Conservation (phyloP, 345 rosid species). For the Hirschfeldia incana region DNA sequence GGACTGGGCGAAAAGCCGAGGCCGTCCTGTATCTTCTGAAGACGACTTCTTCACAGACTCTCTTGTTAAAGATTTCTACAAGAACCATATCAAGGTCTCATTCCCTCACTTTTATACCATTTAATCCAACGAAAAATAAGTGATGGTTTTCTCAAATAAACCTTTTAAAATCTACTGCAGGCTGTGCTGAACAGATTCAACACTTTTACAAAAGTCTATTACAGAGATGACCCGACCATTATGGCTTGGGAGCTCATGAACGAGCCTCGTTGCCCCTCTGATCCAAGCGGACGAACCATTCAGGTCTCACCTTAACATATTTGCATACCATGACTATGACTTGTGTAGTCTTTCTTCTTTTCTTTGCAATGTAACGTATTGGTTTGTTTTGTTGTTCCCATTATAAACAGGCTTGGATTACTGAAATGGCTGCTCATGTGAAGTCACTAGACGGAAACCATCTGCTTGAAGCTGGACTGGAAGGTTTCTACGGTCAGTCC, state of each 20-base stretch:
- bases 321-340: too few relatives aligned
- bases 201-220: constrained; percentile 66
- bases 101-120: constrained; percentile 5
- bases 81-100: constrained; percentile 76
- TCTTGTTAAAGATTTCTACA: constrained; percentile 69
- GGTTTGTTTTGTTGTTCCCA: too few relatives aligned
- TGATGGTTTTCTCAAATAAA: background rate
- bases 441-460: constrained; percentile 81
- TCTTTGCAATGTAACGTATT: too few relatives aligned
- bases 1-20: constrained; percentile 69
- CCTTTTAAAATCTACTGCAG: constrained; percentile 39
- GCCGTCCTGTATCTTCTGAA: constrained; percentile 65
- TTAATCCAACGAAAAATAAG: background rate
- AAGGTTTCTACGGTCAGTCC: constrained; percentile 85
- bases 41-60: constrained; percentile 89
- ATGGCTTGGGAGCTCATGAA: constrained; percentile 99
- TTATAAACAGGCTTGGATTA: constrained; percentile 82
- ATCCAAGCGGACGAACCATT: constrained; percentile 75
- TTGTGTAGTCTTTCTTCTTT: background rate
- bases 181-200: constrained; percentile 72
- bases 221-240: constrained; percentile 90
- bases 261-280: constrained; percentile 91
- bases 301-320: constrained; percentile 55
- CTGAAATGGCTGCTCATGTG: constrained; percentile 81
- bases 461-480: constrained; percentile 78